These are phyloP conservation scores for Spergularia marina DNA, from an alignment of 148 eudicot genomes.

Conservation along the genomic window DNA sequence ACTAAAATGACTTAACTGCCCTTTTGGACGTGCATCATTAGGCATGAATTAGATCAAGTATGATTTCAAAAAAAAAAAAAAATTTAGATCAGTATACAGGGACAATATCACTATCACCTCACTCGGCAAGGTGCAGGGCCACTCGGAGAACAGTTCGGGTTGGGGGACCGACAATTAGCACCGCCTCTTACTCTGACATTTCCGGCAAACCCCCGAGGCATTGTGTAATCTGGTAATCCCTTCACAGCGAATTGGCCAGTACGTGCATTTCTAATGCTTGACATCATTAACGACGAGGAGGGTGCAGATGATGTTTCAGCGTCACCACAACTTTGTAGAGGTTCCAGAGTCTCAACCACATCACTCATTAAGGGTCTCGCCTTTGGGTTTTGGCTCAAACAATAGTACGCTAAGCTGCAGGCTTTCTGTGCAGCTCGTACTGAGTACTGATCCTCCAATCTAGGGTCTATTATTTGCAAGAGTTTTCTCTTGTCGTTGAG, in stretches of 20 bases:
- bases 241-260: conserved; percentile 45
- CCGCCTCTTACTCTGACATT: conserved; percentile 49
- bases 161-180: conserved; percentile 61
- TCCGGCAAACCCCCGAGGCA: conserved; percentile 46
- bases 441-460: conserved; percentile 88
- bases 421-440: conserved; percentile 92
- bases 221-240: conserved; percentile 41
- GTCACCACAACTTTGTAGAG: conserved; percentile 55
- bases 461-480: conserved; percentile 82
- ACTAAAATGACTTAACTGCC: too few species aligned
- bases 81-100: conserved; percentile 16
- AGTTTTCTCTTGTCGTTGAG: conserved; percentile 86
- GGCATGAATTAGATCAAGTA: conserved; percentile 7
- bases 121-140: conserved; percentile 80
- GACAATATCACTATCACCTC: conserved; percentile 44
- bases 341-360: conserved; percentile 93
- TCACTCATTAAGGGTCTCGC: conserved; percentile 98
- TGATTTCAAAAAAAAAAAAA: too few species aligned
- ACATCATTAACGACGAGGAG: conserved; percentile 30
- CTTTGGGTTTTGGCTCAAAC: conserved; percentile 94
- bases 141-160: conserved; percentile 77
- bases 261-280: conserved; percentile 32
- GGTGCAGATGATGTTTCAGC: conserved; percentile 32
- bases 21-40: background rate
- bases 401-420: conserved; percentile 93